These are phyloP conservation scores for Pleoardoris graminearum DNA, from an alignment of 2,329 filamentous ascomycete genomes.

Conservation along the genomic window DNA sequence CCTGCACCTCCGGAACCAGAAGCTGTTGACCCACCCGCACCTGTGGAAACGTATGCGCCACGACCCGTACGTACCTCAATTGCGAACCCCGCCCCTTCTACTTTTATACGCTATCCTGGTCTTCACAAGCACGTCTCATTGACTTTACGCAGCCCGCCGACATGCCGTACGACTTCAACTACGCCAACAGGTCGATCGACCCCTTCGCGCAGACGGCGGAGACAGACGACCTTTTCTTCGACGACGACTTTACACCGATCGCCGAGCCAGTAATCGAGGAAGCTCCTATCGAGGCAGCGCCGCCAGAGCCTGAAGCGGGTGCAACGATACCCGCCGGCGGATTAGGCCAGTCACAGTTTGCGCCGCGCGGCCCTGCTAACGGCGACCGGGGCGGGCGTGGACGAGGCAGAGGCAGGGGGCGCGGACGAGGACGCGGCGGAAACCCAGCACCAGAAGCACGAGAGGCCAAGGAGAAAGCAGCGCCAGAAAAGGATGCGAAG, in stretches of 20 bases:
- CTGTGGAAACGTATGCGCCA: constrained; percentile 16
- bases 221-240: constrained; percentile 56
- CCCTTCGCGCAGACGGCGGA: constrained; percentile 56
- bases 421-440: constrained; percentile 18
- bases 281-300: constrained; percentile 24
- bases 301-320: constrained; percentile 26
- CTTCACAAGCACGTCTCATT: constrained; percentile 7
- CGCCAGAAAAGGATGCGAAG: constrained; percentile 17
- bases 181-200: constrained; percentile 41
- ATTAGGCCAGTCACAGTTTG: constrained; percentile 25
- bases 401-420: constrained; percentile 27
- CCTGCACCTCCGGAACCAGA: constrained; percentile 1
- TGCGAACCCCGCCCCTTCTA: not conserved
- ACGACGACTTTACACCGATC: constrained; percentile 55
- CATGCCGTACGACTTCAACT: constrained; percentile 33
- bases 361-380: constrained; percentile 33
- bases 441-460: constrained; percentile 14
- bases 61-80: constrained; percentile 12
- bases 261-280: constrained; percentile 48
- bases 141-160: constrained; percentile 14
- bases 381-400: constrained; percentile 34
- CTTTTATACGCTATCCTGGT: not conserved
- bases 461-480: constrained; percentile 19
- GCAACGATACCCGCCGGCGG: constrained; percentile 21
- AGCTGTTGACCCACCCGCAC: constrained; percentile 14